phyloP scores from a whole-genome alignment of 1,139 yeast genomes.

The Geotrichum citri-aurantii region DNA sequence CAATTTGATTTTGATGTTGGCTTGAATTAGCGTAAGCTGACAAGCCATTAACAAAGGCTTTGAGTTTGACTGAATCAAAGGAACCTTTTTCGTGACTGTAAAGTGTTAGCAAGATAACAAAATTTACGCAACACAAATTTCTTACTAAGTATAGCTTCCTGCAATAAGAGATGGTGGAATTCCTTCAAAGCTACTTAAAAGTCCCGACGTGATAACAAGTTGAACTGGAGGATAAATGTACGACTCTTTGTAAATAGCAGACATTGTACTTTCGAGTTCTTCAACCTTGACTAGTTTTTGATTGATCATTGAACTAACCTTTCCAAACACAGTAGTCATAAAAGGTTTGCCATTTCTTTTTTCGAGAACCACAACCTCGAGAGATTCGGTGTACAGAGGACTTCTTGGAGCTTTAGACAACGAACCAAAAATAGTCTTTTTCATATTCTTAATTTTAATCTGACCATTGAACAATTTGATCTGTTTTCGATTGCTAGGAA shows the following conservation, averaged over 20 bases:
- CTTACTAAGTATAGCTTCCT: constrained; percentile 12
- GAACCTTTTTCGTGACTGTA: constrained; percentile 8
- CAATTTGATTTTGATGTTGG: not conserved
- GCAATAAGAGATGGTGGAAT: constrained; percentile 16
- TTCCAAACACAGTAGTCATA: constrained; percentile 5
- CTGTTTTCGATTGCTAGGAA: constrained; percentile 6
- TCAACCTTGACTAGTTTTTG: constrained; percentile 5
- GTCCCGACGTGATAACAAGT: constrained; percentile 15
- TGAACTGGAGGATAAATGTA: constrained; percentile 8
- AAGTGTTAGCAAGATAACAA: not conserved
- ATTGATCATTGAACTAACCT: constrained; percentile 12
- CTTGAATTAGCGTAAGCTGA: not conserved
- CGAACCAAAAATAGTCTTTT: not conserved
- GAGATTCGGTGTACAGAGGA: not conserved
- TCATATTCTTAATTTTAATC: constrained; percentile 1
- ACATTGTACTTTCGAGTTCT: constrained; percentile 13
- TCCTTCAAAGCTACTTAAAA: constrained; percentile 9
- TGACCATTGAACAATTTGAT: constrained; percentile 7
- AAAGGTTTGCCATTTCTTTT: constrained; percentile 12
- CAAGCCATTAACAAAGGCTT: constrained; percentile 10
- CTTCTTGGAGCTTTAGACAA: not conserved
- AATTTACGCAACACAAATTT: not conserved
- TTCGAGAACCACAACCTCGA: constrained; percentile 14
- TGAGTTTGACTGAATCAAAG: constrained; percentile 8
- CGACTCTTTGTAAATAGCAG: constrained; percentile 10